Evolutionary conservation across 2,329 filamentous ascomycete species (phyloP), one percentile per base, ranked within the genome.

Genomic region (Ceratocystiopsis minuta): DNA sequence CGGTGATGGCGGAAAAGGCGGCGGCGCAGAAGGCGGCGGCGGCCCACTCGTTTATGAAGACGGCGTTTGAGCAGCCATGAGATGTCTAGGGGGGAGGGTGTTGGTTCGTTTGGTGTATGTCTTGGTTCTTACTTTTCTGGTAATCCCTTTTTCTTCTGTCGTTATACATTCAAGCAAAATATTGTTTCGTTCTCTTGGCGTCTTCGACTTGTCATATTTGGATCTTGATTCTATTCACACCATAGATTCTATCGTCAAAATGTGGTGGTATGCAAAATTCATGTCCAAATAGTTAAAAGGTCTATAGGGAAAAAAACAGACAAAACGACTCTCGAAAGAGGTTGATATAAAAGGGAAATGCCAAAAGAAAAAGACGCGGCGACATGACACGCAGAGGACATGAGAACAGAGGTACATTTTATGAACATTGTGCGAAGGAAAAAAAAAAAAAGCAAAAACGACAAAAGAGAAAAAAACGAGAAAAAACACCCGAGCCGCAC

Each of bases 21-120:
- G 45, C 45, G 0, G 47, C 48, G 16, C 48, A 49, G 16, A 46
- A 43, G 40, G 16, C 38, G 37, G 40, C 41, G 11, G 41, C 41
- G 18, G 62, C 62, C 1, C 68, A 70, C 47, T 67, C 64, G 48
- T 73, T 75, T 57, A 68, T 72, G 52, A 68, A 72, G 53, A 67
- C 68, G 40, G 67, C 72, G 40, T 75, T 74, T 49, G 71, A 73
- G 56, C 69, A 68, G 16, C 24, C 24, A 28, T 28, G 24, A 28
- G n/a, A n/a, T n/a, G n/a, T n/a, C n/a, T n/a, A n/a, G n/a, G n/a
- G n/a, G n/a, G n/a, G n/a, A n/a, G n/a, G n/a, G n/a, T n/a, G n/a
- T n/a, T n/a, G n/a, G n/a, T n/a, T n/a, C n/a, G n/a, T n/a, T n/a
- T n/a, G n/a, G n/a, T n/a, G n/a, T n/a, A n/a, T n/a, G n/a, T n/a